phyloP scores from a whole-genome alignment of 495 filamentous ascomycete species.

The Parathielavia appendiculata region DNA sequence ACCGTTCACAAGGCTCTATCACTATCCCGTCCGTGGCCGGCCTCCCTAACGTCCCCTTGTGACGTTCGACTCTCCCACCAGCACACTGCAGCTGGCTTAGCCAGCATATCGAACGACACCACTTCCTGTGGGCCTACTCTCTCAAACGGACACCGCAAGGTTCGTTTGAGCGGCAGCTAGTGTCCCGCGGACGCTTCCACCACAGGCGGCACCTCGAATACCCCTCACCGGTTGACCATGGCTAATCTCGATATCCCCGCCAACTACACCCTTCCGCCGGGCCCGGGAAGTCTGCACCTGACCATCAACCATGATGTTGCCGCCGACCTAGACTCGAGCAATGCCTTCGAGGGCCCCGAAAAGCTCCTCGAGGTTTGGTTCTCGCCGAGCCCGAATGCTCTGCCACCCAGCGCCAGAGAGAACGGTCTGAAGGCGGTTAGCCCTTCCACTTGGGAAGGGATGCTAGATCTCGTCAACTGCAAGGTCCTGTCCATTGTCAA shows the following conservation, averaged over 20 bases:
- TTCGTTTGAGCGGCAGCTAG: conserved; percentile 84
- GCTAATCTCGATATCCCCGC: conserved; percentile 72
- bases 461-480: conserved; percentile 97
- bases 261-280: conserved; percentile 75
- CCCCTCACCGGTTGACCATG: conserved; percentile 56
- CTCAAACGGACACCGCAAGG: conserved; percentile 80
- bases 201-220: conserved; percentile 24
- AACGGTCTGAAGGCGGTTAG: conserved; percentile 82
- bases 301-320: conserved; percentile 97
- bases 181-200: conserved; percentile 52
- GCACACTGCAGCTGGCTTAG: conserved; percentile 52
- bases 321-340: conserved; percentile 89
- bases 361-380: conserved; percentile 99
- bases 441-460: conserved; percentile 83
- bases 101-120: conserved; percentile 45
- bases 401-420: conserved; percentile 64
- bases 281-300: conserved; percentile 73
- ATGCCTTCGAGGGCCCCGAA: conserved; percentile 97
- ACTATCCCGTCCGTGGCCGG: conserved; percentile 73
- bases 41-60: conserved; percentile 75
- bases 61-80: conserved; percentile 46
- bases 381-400: conserved; percentile 65
- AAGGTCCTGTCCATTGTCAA: conserved; percentile 92
- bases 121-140: conserved; percentile 89
- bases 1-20: conserved; percentile 76